A percentile compares a stretch with the other conserved stretches of the same genome.
Evolutionary conservation across 106 monocot genomes (phyloP).

Genomic region (Allium fistulosum): DNA sequence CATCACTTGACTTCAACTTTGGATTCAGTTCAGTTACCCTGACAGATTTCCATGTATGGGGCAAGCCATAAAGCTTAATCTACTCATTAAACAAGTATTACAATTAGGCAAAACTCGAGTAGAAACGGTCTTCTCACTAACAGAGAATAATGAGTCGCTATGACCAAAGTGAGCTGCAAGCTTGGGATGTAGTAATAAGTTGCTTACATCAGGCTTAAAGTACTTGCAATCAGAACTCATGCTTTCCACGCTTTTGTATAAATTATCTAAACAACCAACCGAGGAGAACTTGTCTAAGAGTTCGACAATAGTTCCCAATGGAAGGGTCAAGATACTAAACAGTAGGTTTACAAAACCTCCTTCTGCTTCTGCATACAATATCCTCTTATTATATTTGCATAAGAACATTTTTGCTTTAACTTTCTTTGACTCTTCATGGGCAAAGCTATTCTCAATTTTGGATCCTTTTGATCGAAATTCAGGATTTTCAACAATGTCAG

Average conservation of each 20-base stretch:
- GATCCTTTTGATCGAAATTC: no score
- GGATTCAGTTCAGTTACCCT: no score
- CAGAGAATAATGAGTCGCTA: background rate
- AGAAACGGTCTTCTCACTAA: background rate
- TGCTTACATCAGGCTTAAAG: background rate
- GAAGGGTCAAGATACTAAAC: constrained; percentile 4
- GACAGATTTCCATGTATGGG: no score
- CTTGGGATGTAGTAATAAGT: constrained; percentile 1
- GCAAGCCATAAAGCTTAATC: no score
- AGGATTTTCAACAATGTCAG: no score
- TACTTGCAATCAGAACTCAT: background rate
- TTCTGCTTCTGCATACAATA: constrained; percentile 7
- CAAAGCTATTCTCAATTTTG: no score
- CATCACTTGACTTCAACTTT: no score
- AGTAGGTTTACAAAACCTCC: constrained; percentile 8
- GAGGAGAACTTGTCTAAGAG: background rate
- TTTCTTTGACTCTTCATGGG: no score
- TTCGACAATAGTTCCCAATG: constrained; percentile 1
- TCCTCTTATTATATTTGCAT: constrained; percentile 1
- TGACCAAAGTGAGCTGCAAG: background rate
- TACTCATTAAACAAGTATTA: no score
- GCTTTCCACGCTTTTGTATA: background rate
- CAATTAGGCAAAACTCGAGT: background rate
- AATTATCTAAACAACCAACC: constrained; percentile 3
- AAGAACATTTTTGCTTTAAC: background rate